Evolutionary conservation across 2,329 filamentous ascomycete species (phyloP).

Genomic region (Aspergillus tanneri): DNA sequence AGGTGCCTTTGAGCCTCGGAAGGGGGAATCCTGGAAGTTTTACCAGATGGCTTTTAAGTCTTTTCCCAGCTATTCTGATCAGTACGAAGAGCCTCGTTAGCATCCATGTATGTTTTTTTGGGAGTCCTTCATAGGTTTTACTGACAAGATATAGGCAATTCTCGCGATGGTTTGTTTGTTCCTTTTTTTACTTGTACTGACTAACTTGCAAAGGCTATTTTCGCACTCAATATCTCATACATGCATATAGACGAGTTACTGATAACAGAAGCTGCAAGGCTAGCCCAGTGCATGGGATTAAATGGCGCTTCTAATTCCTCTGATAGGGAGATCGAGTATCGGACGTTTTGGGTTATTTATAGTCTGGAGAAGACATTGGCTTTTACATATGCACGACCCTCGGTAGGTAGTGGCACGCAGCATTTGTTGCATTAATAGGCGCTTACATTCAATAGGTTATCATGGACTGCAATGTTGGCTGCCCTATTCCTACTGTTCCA

Average conservation of each 20-base stretch:
- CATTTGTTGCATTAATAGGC: background rate
- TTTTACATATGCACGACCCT: conserved; percentile 33
- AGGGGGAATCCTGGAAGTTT: conserved; percentile 38
- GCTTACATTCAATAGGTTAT: conserved; percentile 26
- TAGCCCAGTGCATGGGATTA: conserved; percentile 34
- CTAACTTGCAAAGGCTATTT: conserved; percentile 32
- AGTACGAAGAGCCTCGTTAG: conserved; percentile 22
- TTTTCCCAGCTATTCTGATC: conserved; percentile 29
- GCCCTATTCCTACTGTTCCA: conserved; percentile 33
- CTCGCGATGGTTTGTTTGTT: conserved; percentile 23
- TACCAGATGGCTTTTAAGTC: conserved; percentile 15
- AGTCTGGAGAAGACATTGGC: conserved; percentile 39
- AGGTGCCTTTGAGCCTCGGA: conserved; percentile 40
- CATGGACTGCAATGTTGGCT: conserved; percentile 39
- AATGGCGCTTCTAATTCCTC: conserved; percentile 22
- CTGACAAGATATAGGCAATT: conserved; percentile 18
- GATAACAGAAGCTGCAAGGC: conserved; percentile 36
- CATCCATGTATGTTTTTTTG: conserved; percentile 13
- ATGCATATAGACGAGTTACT: conserved; percentile 36
- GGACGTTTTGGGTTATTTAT: conserved; percentile 45
- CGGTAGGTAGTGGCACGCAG: conserved; percentile 26
- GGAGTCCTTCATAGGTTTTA: background rate
- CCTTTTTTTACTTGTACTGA: background rate
- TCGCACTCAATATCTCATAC: conserved; percentile 37
- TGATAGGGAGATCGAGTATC: conserved; percentile 17